Conservation (phyloP, 352 stramenopile species). For the Pelagophyceae sp. region DNA sequence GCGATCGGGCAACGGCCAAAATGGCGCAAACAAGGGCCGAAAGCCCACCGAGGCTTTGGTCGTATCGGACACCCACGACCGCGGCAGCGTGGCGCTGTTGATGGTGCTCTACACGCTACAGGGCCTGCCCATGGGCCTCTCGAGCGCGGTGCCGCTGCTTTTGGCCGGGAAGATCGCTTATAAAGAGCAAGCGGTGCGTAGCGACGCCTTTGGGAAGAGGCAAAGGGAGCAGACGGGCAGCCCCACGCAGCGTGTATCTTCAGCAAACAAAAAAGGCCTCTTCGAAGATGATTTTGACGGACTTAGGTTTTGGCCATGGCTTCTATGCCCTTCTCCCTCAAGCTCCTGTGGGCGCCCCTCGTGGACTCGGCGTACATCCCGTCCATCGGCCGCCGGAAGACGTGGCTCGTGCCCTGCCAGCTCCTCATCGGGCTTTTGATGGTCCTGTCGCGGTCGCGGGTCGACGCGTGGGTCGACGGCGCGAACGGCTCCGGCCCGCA, state of each 20-base stretch:
- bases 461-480: conserved; percentile 69
- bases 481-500: conserved; percentile 45
- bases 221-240: too few species aligned
- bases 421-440: conserved; percentile 87
- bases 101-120: conserved; percentile 97
- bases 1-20: too few species aligned
- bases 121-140: conserved; percentile 95
- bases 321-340: conserved; percentile 95
- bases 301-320: conserved; percentile 89
- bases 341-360: conserved; percentile 96
- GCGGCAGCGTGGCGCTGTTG: conserved; percentile 68
- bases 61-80: too few species aligned
- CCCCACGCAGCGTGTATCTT: too few species aligned
- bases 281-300: too few species aligned
- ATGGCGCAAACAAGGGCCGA: too few species aligned
- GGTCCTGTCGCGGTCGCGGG: conserved; percentile 66
- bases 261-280: too few species aligned
- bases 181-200: conserved; percentile 90
- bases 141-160: conserved; percentile 92
- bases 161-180: conserved; percentile 94
- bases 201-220: too few species aligned
- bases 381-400: conserved; percentile 78
- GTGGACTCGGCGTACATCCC: conserved; percentile 85
- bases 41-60: too few species aligned
- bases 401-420: conserved; percentile 90